Conservation (phyloP, 1,284 basidiomycete species). For the Malassezia restricta region DNA sequence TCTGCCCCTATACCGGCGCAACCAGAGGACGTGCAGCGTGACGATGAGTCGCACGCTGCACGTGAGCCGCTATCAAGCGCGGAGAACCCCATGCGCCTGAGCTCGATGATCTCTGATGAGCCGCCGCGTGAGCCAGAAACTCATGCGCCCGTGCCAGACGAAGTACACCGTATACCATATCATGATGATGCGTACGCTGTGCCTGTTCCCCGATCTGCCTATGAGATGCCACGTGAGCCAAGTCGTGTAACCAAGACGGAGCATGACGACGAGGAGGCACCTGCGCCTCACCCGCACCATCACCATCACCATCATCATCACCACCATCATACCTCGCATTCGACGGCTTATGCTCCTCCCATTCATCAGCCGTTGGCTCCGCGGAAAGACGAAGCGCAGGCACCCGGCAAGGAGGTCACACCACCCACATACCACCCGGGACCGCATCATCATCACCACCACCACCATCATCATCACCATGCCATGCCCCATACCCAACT, state of each 20-base stretch:
- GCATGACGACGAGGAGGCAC: neutral
- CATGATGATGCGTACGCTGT: neutral
- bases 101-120: conserved; percentile 9
- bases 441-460: neutral
- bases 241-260: neutral
- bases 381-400: neutral
- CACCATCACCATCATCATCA: conserved; percentile 9
- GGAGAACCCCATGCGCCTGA: conserved; percentile 13
- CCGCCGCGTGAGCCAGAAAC: neutral
- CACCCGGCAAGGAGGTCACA: neutral
- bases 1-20: no score
- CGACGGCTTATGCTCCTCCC: neutral
- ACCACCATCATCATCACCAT: neutral
- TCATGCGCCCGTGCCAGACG: neutral
- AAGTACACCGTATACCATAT: neutral
- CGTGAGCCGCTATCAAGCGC: neutral
- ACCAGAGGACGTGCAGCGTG: no score
- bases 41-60: no score
- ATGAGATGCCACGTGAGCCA: neutral
- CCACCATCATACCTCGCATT: neutral
- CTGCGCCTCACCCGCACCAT: conserved; percentile 2
- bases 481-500: neutral
- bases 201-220: neutral
- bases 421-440: neutral
- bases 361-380: neutral